Percentiles rank a stretch among this genome's conserved stretches.
These are phyloP conservation scores for Coprinopsis sp. DNA, from an alignment of 768 basidiomycete species.

Conservation along the genomic window DNA sequence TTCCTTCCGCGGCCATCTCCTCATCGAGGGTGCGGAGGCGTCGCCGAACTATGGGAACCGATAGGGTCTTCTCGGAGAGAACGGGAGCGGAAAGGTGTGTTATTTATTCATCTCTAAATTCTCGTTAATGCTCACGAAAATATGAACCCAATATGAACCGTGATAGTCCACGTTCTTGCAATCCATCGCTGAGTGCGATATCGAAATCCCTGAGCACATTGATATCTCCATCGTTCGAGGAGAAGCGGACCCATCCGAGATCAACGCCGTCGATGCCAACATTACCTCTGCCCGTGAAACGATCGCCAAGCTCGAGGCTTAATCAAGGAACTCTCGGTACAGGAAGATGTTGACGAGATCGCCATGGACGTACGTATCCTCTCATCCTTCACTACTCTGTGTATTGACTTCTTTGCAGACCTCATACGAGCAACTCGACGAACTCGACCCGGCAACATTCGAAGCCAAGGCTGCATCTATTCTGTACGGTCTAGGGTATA, in stretches of 20 bases:
- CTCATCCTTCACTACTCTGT: too few species aligned
- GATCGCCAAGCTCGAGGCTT: conserved; percentile 87
- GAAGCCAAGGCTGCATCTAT: conserved; percentile 95
- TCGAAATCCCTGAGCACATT: conserved; percentile 90
- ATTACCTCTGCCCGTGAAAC: conserved; percentile 88
- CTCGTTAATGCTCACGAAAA: conserved; percentile 1
- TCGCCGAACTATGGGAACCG: conserved; percentile 86
- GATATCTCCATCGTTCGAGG: conserved; percentile 97
- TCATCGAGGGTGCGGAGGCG: conserved; percentile 63
- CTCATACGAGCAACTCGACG: conserved; percentile 94
- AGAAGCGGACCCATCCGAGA: conserved; percentile 92
- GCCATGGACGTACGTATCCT: conserved; percentile 87
- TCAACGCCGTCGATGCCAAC: conserved; percentile 96
- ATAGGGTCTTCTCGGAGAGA: conserved; percentile 82
- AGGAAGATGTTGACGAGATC: conserved; percentile 82
- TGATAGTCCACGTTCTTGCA: conserved; percentile 93
- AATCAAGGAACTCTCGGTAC: conserved; percentile 92
- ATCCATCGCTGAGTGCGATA: conserved; percentile 93
- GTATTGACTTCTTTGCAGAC: too few species aligned
- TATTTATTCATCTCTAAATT: not conserved
- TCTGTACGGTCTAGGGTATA: conserved; percentile 95
- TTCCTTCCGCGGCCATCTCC: conserved; percentile 92
- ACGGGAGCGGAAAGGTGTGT: conserved; percentile 93
- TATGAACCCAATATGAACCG: too few species aligned
- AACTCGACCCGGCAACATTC: conserved; percentile 92